Base-by-base conservation (phyloP, 2,329 filamentous ascomycete genomes). In the Grosmannia huntii region DNA sequence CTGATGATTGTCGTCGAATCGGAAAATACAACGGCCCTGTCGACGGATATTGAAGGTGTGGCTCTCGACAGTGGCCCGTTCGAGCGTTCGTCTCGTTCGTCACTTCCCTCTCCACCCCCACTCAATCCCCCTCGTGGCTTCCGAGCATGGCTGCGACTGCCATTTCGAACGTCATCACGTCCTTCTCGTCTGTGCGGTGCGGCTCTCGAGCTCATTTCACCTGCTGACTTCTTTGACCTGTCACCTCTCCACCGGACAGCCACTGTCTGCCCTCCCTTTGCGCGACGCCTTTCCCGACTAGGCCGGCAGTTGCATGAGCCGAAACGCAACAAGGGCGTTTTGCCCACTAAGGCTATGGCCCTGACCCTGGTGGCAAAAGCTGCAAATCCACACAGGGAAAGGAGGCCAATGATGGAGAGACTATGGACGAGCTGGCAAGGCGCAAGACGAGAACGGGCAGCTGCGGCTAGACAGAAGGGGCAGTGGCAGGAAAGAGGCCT, bases 1-100 rank as follows among this genome's bases (percentile, higher is more conserved):
- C 44, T 21, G 33, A 60, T 33, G 55, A 59, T 46, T 49, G 58
- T 54, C 36, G 57, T 58, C 59, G 60, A 57, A 63, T 62, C 52
- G 58, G 60, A 59, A 58, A 60, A 60, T 57, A 56, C 53, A 44
- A 44, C 38, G 52, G 52, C 52, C 52, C 51, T 53, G 51, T 21
- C 28, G 31, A 53, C 28, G 19, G 28, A 12, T 7, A 53, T n/a
- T 19, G 27, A 28, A 12, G 49, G 14, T 23, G 49, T 21, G 11
- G 21, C 49, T 51, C 16, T 31, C 25, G 1, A 31, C 31, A 33
- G 21, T n/a, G 31, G 14, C 31, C 28, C 51, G 27, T 33, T 53
- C 19, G 27, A n/a, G 10, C 25, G 19, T 21, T 28, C 28, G 19
- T 28, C 49, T 27, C 25, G 49, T 27, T 25, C 5, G 27, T 28